Percentiles rank a stretch among this genome's conserved stretches.
These are phyloP conservation scores for Tephrocybe sp. DNA, from an alignment of 768 basidiomycete species.

Conservation along the genomic window DNA sequence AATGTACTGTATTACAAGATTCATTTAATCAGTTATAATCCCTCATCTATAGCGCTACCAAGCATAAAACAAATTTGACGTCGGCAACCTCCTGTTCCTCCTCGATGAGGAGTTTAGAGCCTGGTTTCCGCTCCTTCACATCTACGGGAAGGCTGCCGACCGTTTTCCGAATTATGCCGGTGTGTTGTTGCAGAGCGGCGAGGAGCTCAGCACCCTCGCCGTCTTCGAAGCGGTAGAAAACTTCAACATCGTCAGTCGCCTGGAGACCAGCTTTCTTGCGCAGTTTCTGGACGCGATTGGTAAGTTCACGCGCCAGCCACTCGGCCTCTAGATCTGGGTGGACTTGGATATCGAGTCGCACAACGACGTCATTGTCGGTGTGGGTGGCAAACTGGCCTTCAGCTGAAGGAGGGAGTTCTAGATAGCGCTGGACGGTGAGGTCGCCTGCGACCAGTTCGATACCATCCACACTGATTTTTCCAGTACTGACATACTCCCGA, in stretches of 20 bases:
- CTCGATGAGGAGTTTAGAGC: conserved; percentile 60
- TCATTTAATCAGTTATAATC: conserved; percentile 20
- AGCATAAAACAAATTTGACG: conserved; percentile 69
- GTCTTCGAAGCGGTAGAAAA: conserved; percentile 81
- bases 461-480: conserved; percentile 83
- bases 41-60: conserved; percentile 49
- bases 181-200: conserved; percentile 63
- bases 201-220: conserved; percentile 65
- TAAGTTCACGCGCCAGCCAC: conserved; percentile 87
- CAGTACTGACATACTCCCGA: conserved; percentile 71
- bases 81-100: conserved; percentile 89
- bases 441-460: conserved; percentile 92
- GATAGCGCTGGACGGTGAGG: conserved; percentile 85
- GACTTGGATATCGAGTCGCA: conserved; percentile 86
- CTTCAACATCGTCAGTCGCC: conserved; percentile 90
- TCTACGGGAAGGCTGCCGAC: conserved; percentile 72
- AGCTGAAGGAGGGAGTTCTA: conserved; percentile 67
- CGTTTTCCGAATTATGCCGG: conserved; percentile 70
- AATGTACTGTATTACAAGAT: conserved; percentile 28
- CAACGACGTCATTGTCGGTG: conserved; percentile 93
- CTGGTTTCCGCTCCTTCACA: conserved; percentile 49
- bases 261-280: conserved; percentile 95
- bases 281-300: conserved; percentile 91
- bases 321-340: conserved; percentile 86
- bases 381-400: conserved; percentile 76